phyloP scores from a whole-genome alignment of 371 early-diverging fungal genomes.

The Vairimorpha ceranae region DNA sequence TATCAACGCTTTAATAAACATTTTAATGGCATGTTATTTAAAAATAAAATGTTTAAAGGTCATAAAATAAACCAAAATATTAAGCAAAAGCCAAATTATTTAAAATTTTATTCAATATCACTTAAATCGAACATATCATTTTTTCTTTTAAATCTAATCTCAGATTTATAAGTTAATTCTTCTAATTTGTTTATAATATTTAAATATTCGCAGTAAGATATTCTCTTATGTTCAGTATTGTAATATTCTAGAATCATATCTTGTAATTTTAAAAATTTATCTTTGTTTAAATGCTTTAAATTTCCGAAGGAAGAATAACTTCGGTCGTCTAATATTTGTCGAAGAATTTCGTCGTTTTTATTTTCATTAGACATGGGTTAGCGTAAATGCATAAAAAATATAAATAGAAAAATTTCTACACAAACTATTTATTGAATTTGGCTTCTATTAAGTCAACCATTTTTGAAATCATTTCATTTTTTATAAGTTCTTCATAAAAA shows the following conservation, averaged over 20 bases:
- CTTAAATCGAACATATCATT: constrained; percentile 25
- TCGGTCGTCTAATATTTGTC: constrained; percentile 32
- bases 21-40: no score
- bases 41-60: no score
- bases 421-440: constrained; percentile 11
- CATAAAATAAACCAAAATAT: no score
- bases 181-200: constrained; percentile 28
- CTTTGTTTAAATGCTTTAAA: constrained; percentile 38
- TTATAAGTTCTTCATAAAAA: constrained; percentile 33
- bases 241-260: constrained; percentile 25
- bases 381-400: not conserved
- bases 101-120: constrained; percentile 21
- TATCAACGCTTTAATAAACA: no score
- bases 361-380: not conserved
- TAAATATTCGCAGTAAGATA: constrained; percentile 28
- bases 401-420: not conserved
- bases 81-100: no score
- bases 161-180: constrained; percentile 8
- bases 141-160: constrained; percentile 22
- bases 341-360: constrained; percentile 31
- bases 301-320: constrained; percentile 7
- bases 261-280: constrained; percentile 21
- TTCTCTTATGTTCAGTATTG: constrained; percentile 1
- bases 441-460: constrained; percentile 9
- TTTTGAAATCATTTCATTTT: not conserved